These are phyloP conservation scores for Sporothrix pallida DNA, from an alignment of 2,329 filamentous ascomycete genomes.

Conservation along the genomic window DNA sequence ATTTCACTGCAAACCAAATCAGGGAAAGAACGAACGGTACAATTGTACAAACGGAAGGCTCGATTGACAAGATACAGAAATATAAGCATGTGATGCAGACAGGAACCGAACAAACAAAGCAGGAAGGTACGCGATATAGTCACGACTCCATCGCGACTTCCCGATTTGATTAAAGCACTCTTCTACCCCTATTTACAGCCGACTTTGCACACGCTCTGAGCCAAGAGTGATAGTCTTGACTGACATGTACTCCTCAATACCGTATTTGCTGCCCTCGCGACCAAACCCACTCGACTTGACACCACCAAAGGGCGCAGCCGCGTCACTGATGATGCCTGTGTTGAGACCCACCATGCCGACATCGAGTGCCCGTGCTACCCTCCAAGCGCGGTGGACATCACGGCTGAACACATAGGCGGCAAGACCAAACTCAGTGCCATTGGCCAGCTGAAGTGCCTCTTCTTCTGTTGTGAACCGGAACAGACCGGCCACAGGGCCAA, in stretches of 20 bases:
- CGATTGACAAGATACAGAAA: neutral
- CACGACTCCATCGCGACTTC: neutral
- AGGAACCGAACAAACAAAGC: neutral
- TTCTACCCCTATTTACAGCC: neutral
- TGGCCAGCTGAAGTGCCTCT: slow-evolving; percentile 84
- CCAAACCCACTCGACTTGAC: slow-evolving; percentile 16
- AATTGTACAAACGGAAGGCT: neutral
- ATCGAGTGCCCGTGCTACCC: slow-evolving; percentile 73
- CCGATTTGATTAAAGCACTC: neutral
- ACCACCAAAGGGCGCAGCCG: neutral
- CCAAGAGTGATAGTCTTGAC: slow-evolving; percentile 15
- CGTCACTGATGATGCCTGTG: slow-evolving; percentile 64
- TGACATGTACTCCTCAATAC: slow-evolving; percentile 16
- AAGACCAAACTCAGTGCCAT: slow-evolving; percentile 81
- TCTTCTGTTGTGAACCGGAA: slow-evolving; percentile 89
- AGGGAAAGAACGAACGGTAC: no score
- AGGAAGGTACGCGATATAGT: neutral
- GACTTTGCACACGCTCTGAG: neutral
- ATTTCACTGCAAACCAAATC: no score
- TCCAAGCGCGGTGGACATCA: slow-evolving; percentile 63
- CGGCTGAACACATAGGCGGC: slow-evolving; percentile 91
- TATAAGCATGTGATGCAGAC: neutral
- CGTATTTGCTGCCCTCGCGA: slow-evolving; percentile 8
- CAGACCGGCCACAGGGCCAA: slow-evolving; percentile 88
- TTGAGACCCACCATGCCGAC: slow-evolving; percentile 90